Evolutionary conservation across 805 yeast genomes (phyloP).

Genomic region (Candida nitratophila): DNA sequence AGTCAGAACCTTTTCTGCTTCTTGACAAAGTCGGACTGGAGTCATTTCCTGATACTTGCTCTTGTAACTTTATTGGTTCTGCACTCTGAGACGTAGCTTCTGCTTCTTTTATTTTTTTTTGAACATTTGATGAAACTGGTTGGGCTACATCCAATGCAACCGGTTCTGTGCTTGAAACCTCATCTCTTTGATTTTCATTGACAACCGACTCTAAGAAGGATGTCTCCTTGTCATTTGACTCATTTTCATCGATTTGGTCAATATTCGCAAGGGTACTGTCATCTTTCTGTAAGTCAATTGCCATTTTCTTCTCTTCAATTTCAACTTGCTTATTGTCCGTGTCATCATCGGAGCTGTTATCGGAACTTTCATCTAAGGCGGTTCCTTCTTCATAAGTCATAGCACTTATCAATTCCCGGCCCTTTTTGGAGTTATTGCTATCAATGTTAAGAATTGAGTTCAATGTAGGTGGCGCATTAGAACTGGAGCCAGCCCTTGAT

Average conservation of each 20-base stretch:
- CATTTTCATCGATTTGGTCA: background rate
- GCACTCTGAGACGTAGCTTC: background rate
- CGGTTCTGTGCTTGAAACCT: too few relatives aligned
- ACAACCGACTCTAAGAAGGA: background rate
- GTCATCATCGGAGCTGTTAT: constrained; percentile 10
- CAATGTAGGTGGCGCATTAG: constrained; percentile 6
- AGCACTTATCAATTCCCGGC: constrained; percentile 13
- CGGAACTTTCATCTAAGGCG: constrained; percentile 12
- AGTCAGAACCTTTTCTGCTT: background rate
- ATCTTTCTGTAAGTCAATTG: background rate
- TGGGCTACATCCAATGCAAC: background rate
- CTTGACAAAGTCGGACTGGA: background rate
- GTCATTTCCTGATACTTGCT: background rate
- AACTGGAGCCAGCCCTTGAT: background rate
- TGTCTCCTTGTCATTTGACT: background rate
- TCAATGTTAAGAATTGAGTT: constrained; percentile 5
- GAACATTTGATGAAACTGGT: background rate
- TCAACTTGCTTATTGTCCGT: background rate
- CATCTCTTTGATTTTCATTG: background rate
- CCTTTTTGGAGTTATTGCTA: constrained; percentile 3
- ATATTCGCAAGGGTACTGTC: background rate
- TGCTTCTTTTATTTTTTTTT: too few relatives aligned
- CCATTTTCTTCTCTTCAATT: constrained; percentile 1
- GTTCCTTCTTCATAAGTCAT: constrained; percentile 11
- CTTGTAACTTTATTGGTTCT: background rate